Evolutionary conservation across 805 yeast genomes (phyloP), one percentile per base, ranked within the genome.

Genomic region (Tetrapisispora iriomotensis): DNA sequence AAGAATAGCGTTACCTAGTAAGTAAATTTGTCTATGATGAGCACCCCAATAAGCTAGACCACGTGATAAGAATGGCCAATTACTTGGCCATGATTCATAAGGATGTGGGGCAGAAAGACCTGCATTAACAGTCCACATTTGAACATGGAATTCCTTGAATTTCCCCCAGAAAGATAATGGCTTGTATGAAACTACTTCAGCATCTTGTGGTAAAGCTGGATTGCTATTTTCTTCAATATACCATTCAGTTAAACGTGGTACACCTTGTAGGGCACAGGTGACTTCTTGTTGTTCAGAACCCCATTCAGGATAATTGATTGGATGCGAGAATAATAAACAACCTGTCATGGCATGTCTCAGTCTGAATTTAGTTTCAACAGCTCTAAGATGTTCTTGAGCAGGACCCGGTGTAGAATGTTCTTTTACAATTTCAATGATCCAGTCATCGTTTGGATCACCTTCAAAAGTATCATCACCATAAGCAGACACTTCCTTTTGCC

Each of bases 381-480:
- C 84, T 46, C 72, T 71, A 27, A 83, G 70, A 43, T 69, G 67
- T 24, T 66, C 61, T 53, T 70, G 75, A 14, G 85, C 77, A 26
- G 60, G 69, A 26, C 73, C 75, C 2, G 68, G 60, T 28, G 61
- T 65, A 22, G 83, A 71, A 41, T 61, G 51, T 35, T 67, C 65
- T 50, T 72, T 63, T 44, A 77, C 85, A 46, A 83, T 79, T 58
- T 82, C 90, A 44, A 83, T 78, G 45, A 78, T 61, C 62, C 82
- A 83, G 57, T 82, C 88, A 62, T 83, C 94, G 60, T 83, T 83
- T 40, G 86, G 79, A 62, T 83, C 92, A 61, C 94, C 94, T 20
- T 55, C 76, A 50, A 82, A 83, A 3, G 83, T 86, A 32, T 77
- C 79, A 51, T 56, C 78, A 18, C 94, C 94, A 57, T 83, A 83